Base-by-base conservation (phyloP, 192 early-diverging fungal genomes). In the Gonapodya sp. region DNA sequence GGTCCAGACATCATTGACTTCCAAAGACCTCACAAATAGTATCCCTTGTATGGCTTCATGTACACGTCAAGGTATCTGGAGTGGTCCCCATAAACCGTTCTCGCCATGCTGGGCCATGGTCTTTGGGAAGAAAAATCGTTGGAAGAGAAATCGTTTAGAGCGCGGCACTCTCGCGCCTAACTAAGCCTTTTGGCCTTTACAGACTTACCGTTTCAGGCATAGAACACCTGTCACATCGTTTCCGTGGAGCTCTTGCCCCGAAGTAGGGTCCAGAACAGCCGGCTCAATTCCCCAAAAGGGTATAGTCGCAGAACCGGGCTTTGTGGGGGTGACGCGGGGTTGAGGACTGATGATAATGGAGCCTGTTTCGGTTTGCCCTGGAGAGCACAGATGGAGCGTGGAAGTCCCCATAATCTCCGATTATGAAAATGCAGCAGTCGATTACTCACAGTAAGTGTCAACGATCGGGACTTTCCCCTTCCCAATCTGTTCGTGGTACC, bases 231-330 rank as follows among this genome's bases (percentile, higher is more conserved):
- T 94, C 64, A 96, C 95, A 84, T 92, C 88, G 85, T 94, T 95
- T 74, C 95, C 95, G 78, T 86, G 83, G 2, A 98, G 84, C 85
- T 95, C 96, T 81, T 88, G 84, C 30, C 97, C 97, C 36, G 95
- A 93, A 36, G 84, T 85, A 1, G 97, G 90, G 77, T 97, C 95
- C 32, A 98, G 87, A 73, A 98, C 89, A 0, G 89, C 95, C 35
- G 94, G 83, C 75, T 96, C 94, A 36, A 98, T 90, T 83, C 97
- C 97, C 88, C 97, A 98, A 91, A 98, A 98, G 46, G 97, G 97
- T 80, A 95, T 89, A 1, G 96, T 97, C 14, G 97, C 97, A 0
- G 94, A 94, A 37, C 97, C 97, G 36, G 97, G 95, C 88, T 98
- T 98, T 80, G 94, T 95, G 32, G 92, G 84, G 1, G 90, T 94